phyloP scores from a whole-genome alignment of 805 yeast genomes.

The Jamesozyma lodderae region DNA sequence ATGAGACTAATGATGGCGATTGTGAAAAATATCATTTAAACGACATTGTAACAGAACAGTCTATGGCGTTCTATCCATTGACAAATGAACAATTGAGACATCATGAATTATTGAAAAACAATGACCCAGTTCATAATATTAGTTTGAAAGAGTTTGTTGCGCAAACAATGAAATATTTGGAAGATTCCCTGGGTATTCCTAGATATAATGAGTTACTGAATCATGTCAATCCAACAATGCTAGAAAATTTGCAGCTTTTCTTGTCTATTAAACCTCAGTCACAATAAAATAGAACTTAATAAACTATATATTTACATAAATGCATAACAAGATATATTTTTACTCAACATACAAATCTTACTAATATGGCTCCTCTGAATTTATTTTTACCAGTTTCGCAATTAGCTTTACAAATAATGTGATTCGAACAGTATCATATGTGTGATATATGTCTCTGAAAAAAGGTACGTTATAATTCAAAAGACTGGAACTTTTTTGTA shows the following conservation, averaged over 20 bases:
- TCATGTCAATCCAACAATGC: constrained; percentile 14
- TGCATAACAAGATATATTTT: too few species aligned
- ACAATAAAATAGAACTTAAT: too few species aligned
- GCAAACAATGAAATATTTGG: constrained; percentile 22
- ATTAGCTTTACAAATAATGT: too few species aligned
- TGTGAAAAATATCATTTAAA: constrained; percentile 43
- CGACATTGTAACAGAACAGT: constrained; percentile 31
- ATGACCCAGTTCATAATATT: constrained; percentile 48
- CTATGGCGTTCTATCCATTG: constrained; percentile 18
- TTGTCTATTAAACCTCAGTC: constrained; percentile 9
- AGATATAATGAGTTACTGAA: constrained; percentile 18
- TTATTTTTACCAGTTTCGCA: too few species aligned
- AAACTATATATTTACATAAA: too few species aligned
- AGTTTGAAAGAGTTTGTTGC: constrained; percentile 39
- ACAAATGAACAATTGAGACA: constrained; percentile 38
- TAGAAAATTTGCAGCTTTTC: constrained; percentile 25
- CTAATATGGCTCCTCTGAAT: too few species aligned
- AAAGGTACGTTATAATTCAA: too few species aligned
- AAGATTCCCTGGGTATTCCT: constrained; percentile 19
- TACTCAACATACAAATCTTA: too few species aligned
- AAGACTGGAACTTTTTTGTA: too few species aligned
- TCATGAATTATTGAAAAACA: constrained; percentile 29
- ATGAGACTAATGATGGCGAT: constrained; percentile 52
- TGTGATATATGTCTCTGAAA: too few species aligned
- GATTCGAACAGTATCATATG: too few species aligned